phyloP scores from a whole-genome alignment of 805 yeast genomes.

The Yamadazyma sp. region DNA sequence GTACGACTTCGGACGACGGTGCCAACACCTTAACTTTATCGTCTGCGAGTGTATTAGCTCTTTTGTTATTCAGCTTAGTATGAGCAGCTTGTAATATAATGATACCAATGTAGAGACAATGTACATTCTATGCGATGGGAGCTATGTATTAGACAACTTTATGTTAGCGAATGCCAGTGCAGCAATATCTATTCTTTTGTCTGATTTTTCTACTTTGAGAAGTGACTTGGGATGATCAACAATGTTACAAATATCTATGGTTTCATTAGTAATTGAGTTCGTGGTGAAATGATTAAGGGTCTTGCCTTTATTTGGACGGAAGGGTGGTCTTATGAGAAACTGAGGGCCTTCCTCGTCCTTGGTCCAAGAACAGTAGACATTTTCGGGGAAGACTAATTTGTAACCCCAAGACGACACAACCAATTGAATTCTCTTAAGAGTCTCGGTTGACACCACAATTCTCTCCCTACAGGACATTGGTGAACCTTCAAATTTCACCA shows the following conservation, averaged over 20 bases:
- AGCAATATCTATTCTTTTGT: too few species aligned
- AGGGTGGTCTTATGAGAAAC: too few species aligned
- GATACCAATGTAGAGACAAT: too few species aligned
- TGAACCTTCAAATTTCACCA: not conserved
- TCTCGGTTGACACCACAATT: not conserved
- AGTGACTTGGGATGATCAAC: too few species aligned
- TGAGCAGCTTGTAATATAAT: conserved; percentile 1
- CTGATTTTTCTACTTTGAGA: too few species aligned
- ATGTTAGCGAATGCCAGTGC: too few species aligned
- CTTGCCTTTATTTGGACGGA: too few species aligned
- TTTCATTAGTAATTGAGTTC: too few species aligned
- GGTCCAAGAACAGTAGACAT: not conserved
- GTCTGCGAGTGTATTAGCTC: conserved; percentile 2
- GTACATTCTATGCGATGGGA: too few species aligned
- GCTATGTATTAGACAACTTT: too few species aligned
- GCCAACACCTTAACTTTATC: conserved; percentile 5
- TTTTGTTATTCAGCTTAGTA: conserved; percentile 5
- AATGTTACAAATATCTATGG: too few species aligned
- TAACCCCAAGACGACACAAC: not conserved
- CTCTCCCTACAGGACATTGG: not conserved
- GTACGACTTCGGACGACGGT: conserved; percentile 9
- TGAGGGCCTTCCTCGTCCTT: not conserved
- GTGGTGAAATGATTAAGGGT: too few species aligned
- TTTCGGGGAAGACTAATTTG: not conserved
- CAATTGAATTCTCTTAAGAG: not conserved